A percentile compares a stretch with the other conserved stretches of the same genome.
Conservation (phyloP, 2,329 filamentous ascomycete genomes). For the Diatrype stigma region DNA sequence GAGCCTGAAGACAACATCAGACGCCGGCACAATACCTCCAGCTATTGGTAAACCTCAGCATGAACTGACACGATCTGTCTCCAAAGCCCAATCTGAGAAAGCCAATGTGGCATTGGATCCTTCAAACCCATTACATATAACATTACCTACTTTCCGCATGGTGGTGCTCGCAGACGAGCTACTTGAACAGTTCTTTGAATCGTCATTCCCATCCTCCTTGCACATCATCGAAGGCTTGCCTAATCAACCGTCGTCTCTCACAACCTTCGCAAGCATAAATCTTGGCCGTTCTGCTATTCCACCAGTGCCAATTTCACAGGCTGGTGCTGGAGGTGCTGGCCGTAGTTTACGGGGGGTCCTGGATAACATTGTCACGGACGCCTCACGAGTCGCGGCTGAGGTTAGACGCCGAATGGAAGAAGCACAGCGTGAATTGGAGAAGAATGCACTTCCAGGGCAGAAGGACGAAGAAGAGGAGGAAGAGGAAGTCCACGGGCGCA, state of each 20-base stretch:
- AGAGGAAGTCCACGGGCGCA: slow-evolving; percentile 46
- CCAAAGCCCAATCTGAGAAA: slow-evolving; percentile 66
- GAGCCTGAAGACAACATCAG: slow-evolving; percentile 38
- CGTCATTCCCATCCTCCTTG: slow-evolving; percentile 90
- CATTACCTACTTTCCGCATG: slow-evolving; percentile 97
- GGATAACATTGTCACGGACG: slow-evolving; percentile 96
- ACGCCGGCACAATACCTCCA: slow-evolving; percentile 33
- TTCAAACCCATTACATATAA: slow-evolving; percentile 89
- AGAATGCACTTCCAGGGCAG: slow-evolving; percentile 65
- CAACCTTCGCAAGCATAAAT: slow-evolving; percentile 72
- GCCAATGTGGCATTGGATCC: slow-evolving; percentile 91
- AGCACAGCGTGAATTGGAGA: slow-evolving; percentile 85
- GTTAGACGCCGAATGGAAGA: slow-evolving; percentile 93
- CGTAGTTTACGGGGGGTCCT: slow-evolving; percentile 85
- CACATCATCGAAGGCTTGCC: slow-evolving; percentile 68
- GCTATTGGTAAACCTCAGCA: slow-evolving; percentile 21
- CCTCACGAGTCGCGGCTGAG: slow-evolving; percentile 92
- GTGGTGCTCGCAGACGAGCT: slow-evolving; percentile 94
- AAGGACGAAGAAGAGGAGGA: slow-evolving; percentile 65
- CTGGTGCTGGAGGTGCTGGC: slow-evolving; percentile 45
- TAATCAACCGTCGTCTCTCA: slow-evolving; percentile 64
- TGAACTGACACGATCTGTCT: slow-evolving; percentile 36
- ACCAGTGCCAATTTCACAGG: slow-evolving; percentile 35
- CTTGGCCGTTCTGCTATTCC: slow-evolving; percentile 44
- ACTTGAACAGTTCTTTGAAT: slow-evolving; percentile 95